Evolutionary conservation across 1,284 basidiomycete species (phyloP), one percentile per base, ranked within the genome.

Genomic region (Exsudoporus floridanus): DNA sequence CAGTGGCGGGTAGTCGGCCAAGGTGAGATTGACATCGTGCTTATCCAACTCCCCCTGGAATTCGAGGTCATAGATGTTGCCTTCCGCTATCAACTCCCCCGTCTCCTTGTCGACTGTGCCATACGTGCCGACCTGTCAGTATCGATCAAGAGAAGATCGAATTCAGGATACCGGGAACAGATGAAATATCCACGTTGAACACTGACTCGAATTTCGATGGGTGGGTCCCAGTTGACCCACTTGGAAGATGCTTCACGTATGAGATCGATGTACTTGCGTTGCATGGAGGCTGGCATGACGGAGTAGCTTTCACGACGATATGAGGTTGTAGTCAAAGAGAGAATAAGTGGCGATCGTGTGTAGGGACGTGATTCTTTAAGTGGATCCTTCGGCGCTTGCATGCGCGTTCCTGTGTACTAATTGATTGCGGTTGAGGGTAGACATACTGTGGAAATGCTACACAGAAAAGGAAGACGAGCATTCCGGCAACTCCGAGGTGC

Each of bases 91-190:
- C 2, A 70, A 35, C 7, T 56, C 46, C 1, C 64, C 66, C 3
- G 62, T 59, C 25, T 52, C 57, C 25, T 40, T 56, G 38, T 70
- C 51, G 33, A 70, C 9, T 3, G 19, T 50, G 5, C 69, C 69
- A 37, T 53, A 70, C 7, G 56, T 5, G 4, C 66, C 69, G 21
- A 68, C 57, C 68, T 70, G n/a, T n/a, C n/a, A n/a, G n/a, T n/a
- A 48, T n/a, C 21, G n/a, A 45, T n/a, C 30, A 21, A 23, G 27
- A 35, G n/a, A 7, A 14, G 18, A 5, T 28, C 28, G 0, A 7
- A 16, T 45, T 62, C 16, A 49, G 42, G n/a, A 21, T 0, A 18
- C 5, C 7, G 16, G 30, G 14, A 8, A 43, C 37, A 5, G n/a
- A 42, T 18, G 21, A 23, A 5, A 27, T 7, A n/a, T 14, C 7